Conservation (phyloP, 2,329 filamentous ascomycete genomes). For the Epichloe coenophiala region DNA sequence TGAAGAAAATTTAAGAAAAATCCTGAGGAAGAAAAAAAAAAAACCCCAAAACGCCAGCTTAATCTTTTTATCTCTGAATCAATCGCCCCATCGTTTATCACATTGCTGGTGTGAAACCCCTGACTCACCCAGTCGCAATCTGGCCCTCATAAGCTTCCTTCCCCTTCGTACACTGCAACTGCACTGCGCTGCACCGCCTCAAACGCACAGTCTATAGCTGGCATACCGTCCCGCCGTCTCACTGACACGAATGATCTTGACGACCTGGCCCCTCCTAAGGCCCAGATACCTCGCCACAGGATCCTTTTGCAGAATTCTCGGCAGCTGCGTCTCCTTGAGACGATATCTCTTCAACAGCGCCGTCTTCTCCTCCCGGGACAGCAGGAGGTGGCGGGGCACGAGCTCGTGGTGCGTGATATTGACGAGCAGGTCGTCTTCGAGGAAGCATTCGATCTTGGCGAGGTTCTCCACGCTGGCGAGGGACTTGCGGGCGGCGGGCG, state of each 20-base stretch:
- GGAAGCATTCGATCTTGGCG: slow-evolving; percentile 83
- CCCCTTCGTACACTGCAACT: too few species aligned
- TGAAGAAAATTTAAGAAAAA: too few species aligned
- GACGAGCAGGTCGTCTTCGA: slow-evolving; percentile 88
- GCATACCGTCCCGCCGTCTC: slow-evolving; percentile 95
- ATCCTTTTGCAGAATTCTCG: slow-evolving; percentile 80
- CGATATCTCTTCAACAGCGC: slow-evolving; percentile 80
- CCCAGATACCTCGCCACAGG: slow-evolving; percentile 88
- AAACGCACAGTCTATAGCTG: slow-evolving; percentile 69
- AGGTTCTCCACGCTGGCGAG: slow-evolving; percentile 63
- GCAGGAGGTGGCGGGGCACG: slow-evolving; percentile 82
- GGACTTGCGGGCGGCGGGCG: slow-evolving; percentile 75
- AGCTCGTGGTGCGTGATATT: slow-evolving; percentile 98
- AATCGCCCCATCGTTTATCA: background rate
- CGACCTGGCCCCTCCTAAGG: slow-evolving; percentile 80
- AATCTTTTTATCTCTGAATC: background rate
- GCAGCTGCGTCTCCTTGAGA: slow-evolving; percentile 93
- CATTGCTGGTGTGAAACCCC: background rate
- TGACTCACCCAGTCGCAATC: background rate
- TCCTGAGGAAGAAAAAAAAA: background rate
- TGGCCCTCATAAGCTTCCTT: too few species aligned
- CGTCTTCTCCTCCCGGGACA: slow-evolving; percentile 80
- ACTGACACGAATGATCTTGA: slow-evolving; percentile 93
- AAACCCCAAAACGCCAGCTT: slow-evolving; percentile 4
- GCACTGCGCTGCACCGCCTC: background rate